These are phyloP conservation scores for Diaporthe destruens DNA, from an alignment of 2,329 filamentous ascomycete species.

Conservation along the genomic window DNA sequence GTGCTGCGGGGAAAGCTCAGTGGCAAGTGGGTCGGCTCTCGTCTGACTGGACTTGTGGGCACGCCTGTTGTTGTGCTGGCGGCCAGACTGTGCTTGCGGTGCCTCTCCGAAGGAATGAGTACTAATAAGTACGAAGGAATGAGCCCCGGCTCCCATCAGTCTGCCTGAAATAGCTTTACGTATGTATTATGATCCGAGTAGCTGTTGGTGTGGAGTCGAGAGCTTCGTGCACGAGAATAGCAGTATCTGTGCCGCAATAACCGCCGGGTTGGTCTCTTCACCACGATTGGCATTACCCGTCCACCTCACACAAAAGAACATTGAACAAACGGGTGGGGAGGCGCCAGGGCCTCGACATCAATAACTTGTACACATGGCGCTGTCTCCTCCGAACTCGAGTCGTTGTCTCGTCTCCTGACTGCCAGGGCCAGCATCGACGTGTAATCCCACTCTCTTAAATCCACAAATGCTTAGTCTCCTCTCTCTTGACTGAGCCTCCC, in stretches of 20 bases:
- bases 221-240: slow-evolving; percentile 6
- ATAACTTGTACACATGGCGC: slow-evolving; percentile 5
- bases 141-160: background rate
- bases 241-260: background rate
- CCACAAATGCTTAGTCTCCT: slow-evolving; percentile 6
- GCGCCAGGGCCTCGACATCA: slow-evolving; percentile 21
- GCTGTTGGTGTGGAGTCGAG: slow-evolving; percentile 3
- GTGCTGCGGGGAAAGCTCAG: slow-evolving; percentile 24
- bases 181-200: slow-evolving; percentile 25
- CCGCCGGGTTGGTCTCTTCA: background rate
- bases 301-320: background rate
- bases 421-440: background rate
- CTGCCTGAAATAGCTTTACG: slow-evolving; percentile 12
- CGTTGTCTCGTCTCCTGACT: background rate
- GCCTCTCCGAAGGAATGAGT: too few relatives aligned
- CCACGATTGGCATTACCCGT: background rate
- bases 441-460: slow-evolving; percentile 9
- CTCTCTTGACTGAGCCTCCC: slow-evolving; percentile 23
- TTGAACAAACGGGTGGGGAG: background rate
- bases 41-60: slow-evolving; percentile 4
- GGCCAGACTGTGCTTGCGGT: slow-evolving; percentile 21
- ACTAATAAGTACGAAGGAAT: background rate
- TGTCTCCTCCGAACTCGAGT: slow-evolving; percentile 2
- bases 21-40: background rate
- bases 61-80: background rate